phyloP scores from a whole-genome alignment of 2,329 filamentous ascomycete species.

The Sordariomycetes sp. region DNA sequence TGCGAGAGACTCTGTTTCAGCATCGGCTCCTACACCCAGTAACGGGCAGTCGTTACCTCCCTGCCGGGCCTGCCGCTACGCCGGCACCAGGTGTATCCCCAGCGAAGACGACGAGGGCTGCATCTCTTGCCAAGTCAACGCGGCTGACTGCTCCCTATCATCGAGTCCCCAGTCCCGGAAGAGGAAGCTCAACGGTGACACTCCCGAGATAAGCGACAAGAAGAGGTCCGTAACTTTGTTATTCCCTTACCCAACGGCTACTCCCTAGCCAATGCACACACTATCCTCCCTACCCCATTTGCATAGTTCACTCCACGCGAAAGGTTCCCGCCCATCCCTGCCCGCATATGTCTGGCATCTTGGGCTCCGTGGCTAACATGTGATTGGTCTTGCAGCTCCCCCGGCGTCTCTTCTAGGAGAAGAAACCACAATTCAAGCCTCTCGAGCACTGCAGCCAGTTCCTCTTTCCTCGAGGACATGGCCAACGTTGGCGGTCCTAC shows the following conservation, averaged over 20 bases:
- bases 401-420: constrained; percentile 40
- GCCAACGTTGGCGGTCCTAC: constrained; percentile 60
- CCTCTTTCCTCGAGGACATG: constrained; percentile 59
- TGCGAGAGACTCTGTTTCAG: constrained; percentile 35
- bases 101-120: constrained; percentile 66
- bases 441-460: constrained; percentile 53
- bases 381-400: constrained; percentile 46
- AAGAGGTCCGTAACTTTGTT: constrained; percentile 60
- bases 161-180: constrained; percentile 72
- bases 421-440: constrained; percentile 47
- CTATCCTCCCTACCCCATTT: no score
- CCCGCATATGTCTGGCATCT: background rate
- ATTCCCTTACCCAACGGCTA: constrained; percentile 1
- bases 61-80: constrained; percentile 66
- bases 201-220: constrained; percentile 51
- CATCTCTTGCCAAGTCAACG: constrained; percentile 68
- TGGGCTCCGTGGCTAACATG: constrained; percentile 29
- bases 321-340: background rate
- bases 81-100: constrained; percentile 69
- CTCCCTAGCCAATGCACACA: background rate
- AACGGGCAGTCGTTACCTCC: constrained; percentile 37
- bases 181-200: constrained; percentile 63
- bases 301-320: no score
- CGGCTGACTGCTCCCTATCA: constrained; percentile 69
- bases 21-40: constrained; percentile 28